A percentile compares a stretch with the other conserved stretches of the same genome.
Conservation (phyloP, 768 basidiomycete species). For the Termitomyces sp. region DNA sequence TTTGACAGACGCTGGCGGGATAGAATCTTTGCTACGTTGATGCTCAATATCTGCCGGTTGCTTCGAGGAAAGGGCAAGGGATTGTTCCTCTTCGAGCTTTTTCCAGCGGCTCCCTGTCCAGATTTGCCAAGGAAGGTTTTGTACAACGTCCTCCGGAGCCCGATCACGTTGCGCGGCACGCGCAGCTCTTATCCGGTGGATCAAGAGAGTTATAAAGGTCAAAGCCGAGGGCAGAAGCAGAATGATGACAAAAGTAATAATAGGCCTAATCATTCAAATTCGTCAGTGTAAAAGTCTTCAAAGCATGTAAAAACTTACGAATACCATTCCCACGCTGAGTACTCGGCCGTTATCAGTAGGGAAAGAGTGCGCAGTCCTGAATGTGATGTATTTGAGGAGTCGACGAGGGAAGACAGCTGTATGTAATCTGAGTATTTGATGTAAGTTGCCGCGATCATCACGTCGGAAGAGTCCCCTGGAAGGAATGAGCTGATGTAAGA, state of each 20-base stretch:
- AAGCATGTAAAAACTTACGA: conserved; percentile 48
- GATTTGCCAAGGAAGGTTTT: conserved; percentile 73
- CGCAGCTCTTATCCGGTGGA: conserved; percentile 82
- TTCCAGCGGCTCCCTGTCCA: conserved; percentile 83
- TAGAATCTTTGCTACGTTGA: background rate
- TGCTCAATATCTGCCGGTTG: conserved; percentile 28
- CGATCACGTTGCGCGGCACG: conserved; percentile 81
- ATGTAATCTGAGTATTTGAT: conserved; percentile 82
- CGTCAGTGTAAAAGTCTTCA: background rate
- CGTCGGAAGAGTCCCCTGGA: conserved; percentile 79
- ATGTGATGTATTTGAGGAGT: conserved; percentile 72
- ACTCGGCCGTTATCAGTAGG: conserved; percentile 71
- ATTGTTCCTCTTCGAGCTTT: conserved; percentile 53
- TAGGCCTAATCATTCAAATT: conserved; percentile 46
- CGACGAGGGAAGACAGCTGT: conserved; percentile 63
- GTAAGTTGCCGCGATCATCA: conserved; percentile 81
- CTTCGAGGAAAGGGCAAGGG: conserved; percentile 17
- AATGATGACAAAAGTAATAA: conserved; percentile 82
- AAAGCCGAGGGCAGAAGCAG: conserved; percentile 86
- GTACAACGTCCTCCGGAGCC: conserved; percentile 77
- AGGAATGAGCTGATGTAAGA: background rate
- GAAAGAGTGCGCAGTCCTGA: conserved; percentile 73
- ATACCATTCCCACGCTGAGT: conserved; percentile 90
- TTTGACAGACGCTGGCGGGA: background rate
- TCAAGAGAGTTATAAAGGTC: conserved; percentile 82